These are phyloP conservation scores for Ambrosiella cleistominuta DNA, from an alignment of 2,329 filamentous ascomycete genomes.

Conservation along the genomic window DNA sequence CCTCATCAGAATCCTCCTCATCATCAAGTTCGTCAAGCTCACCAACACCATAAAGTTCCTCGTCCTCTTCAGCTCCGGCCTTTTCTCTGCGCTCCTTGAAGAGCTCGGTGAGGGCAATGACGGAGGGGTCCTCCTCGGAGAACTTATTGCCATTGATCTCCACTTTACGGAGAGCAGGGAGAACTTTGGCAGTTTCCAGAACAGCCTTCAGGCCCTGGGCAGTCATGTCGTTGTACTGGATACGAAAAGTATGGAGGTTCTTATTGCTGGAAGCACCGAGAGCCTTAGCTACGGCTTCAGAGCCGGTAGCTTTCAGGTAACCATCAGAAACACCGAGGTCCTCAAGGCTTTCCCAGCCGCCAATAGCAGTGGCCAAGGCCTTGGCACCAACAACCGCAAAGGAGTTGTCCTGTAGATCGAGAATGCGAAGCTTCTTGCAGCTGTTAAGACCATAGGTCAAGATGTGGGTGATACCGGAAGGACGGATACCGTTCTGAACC, in stretches of 20 bases:
- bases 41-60: slow-evolving; percentile 73
- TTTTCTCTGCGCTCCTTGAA: slow-evolving; percentile 66
- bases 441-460: slow-evolving; percentile 62
- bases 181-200: slow-evolving; percentile 45
- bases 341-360: slow-evolving; percentile 54
- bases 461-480: slow-evolving; percentile 74
- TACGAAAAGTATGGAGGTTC: slow-evolving; percentile 60
- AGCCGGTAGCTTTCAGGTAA: slow-evolving; percentile 61
- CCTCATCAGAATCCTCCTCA: slow-evolving; percentile 43
- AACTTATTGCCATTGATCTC: slow-evolving; percentile 97
- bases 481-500: slow-evolving; percentile 94
- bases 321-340: slow-evolving; percentile 87
- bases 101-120: slow-evolving; percentile 50
- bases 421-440: slow-evolving; percentile 48
- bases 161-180: slow-evolving; percentile 66
- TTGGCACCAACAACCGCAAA: slow-evolving; percentile 69
- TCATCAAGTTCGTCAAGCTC: slow-evolving; percentile 75
- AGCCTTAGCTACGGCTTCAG: slow-evolving; percentile 53
- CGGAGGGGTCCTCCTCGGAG: slow-evolving; percentile 59
- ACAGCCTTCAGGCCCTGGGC: slow-evolving; percentile 55
- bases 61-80: slow-evolving; percentile 43
- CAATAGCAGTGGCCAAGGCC: slow-evolving; percentile 58
- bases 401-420: slow-evolving; percentile 96
- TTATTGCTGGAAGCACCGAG: slow-evolving; percentile 59
- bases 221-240: slow-evolving; percentile 93